phyloP scores from a whole-genome alignment of 805 yeast species.

The Tetrapisispora taiwanensis region DNA sequence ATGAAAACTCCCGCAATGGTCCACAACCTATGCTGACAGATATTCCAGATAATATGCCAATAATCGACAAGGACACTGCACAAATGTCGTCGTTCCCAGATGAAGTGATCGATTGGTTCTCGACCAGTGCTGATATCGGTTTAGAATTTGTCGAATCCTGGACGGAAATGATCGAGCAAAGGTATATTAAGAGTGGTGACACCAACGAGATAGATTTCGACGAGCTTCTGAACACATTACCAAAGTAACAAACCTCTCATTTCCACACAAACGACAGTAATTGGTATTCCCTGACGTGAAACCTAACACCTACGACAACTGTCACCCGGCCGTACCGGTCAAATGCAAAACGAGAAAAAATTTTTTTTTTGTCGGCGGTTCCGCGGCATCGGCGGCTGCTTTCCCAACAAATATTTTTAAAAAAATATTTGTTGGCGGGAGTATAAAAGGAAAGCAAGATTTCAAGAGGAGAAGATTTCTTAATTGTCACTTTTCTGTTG shows the following conservation, averaged over 20 bases:
- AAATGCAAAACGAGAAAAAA: too few relatives aligned
- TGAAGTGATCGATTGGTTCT: slow-evolving; percentile 42
- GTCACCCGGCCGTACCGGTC: too few relatives aligned
- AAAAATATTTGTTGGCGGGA: too few relatives aligned
- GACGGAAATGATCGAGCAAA: slow-evolving; percentile 71
- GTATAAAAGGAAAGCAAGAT: slow-evolving; percentile 2
- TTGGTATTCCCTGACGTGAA: too few relatives aligned
- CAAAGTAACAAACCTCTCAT: background rate
- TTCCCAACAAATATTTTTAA: too few relatives aligned
- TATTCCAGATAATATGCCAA: background rate
- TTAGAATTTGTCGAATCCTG: slow-evolving; percentile 62
- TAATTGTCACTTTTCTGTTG: background rate
- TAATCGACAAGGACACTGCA: background rate
- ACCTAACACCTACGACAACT: too few relatives aligned
- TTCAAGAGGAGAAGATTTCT: background rate
- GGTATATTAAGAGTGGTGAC: slow-evolving; percentile 28
- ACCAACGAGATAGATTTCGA: background rate
- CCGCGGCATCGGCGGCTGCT: too few relatives aligned
- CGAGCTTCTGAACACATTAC: background rate
- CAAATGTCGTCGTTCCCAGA: slow-evolving; percentile 8
- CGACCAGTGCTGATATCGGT: slow-evolving; percentile 41
- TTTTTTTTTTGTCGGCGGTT: too few relatives aligned
- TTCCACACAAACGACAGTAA: too few relatives aligned
- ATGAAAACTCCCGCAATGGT: background rate
- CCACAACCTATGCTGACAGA: background rate